Base-by-base conservation (phyloP, 2,329 filamentous ascomycete species). In the Didymellaceae sp. region DNA sequence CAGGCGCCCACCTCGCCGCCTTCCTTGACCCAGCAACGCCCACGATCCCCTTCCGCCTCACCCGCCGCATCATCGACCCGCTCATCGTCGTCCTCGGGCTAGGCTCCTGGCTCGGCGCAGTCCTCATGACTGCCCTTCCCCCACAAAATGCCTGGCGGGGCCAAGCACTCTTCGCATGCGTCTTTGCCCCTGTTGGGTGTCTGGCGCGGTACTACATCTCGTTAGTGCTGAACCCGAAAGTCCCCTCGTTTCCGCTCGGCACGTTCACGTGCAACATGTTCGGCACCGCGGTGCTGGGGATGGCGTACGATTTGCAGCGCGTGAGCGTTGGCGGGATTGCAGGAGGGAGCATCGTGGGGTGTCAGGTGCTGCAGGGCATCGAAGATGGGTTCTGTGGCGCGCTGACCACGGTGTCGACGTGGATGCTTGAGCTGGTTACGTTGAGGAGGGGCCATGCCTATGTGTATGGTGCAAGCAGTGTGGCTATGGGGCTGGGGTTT, bases 251-350 rank as follows among this genome's bases (percentile, higher is more conserved):
- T 59, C 93, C 93, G 0, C 72, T 97, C 0, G 93, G 93, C 2
- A 97, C 93, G 0, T 96, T 97, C 63, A 75, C 77, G 0, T 90
- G 88, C 21, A 97, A 97, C 65, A 78, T 95, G 4, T 70, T 87
- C 11, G 93, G 92, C 4, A 91, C 90, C 0, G 81, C 81, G 0
- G 73, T 96, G 13, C 72, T 95, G 40, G 91, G 84, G 11, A 86
- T 91, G 80, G 82, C 85, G 22, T 96, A 84, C 77, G 89, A 95
- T 65, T 75, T 96, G 41, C 89, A 91, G 57, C 91, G 90, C 64
- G 77, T 83, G 1, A 51, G 59, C n/a, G 70, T 77, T 1, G 62
- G 71, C 6, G 71, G 67, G 0, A 24, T 70, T 1, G 61, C 67
- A 2, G 77, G 77, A 7, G 77, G 76, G 0, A 72, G 76, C 0